phyloP scores from a whole-genome alignment of 495 filamentous ascomycete genomes.

The Pseudevernia furfuracea region DNA sequence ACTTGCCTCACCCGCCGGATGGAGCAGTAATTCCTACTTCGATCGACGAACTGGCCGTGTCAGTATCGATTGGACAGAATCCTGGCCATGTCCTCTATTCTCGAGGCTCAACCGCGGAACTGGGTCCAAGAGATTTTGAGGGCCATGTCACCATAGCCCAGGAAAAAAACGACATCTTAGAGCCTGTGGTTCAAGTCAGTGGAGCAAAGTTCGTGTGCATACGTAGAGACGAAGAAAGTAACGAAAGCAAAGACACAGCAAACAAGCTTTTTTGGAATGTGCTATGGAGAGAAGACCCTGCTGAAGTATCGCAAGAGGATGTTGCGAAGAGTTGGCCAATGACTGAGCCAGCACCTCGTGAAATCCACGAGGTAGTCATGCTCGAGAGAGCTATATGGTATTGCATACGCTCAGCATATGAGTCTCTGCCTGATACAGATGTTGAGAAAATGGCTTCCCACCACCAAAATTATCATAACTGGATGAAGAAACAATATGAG shows the following conservation, averaged over 20 bases:
- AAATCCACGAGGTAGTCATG: neutral
- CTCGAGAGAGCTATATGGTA: neutral
- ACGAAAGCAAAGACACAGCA: neutral
- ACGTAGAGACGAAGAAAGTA: neutral
- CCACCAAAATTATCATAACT: neutral
- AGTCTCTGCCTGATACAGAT: neutral
- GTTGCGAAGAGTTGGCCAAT: neutral
- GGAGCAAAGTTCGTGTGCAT: neutral
- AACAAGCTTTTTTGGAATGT: neutral
- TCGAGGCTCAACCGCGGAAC: neutral
- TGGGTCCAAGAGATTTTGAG: neutral
- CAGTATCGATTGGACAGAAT: neutral
- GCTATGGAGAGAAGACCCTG: neutral
- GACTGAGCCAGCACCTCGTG: neutral
- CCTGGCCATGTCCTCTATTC: neutral
- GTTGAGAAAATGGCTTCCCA: neutral
- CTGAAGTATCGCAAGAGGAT: neutral
- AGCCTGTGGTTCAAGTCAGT: neutral
- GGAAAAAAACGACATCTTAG: neutral
- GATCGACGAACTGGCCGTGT: neutral
- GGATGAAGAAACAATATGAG: neutral
- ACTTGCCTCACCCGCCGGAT: neutral
- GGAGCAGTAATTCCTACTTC: neutral
- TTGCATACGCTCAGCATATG: neutral
- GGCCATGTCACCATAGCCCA: conserved; percentile 1